A percentile compares a stretch with the other conserved stretches of the same genome.
Evolutionary conservation across 2,329 filamentous ascomycete genomes (phyloP).

Genomic region (Rasamsonia emersonii): DNA sequence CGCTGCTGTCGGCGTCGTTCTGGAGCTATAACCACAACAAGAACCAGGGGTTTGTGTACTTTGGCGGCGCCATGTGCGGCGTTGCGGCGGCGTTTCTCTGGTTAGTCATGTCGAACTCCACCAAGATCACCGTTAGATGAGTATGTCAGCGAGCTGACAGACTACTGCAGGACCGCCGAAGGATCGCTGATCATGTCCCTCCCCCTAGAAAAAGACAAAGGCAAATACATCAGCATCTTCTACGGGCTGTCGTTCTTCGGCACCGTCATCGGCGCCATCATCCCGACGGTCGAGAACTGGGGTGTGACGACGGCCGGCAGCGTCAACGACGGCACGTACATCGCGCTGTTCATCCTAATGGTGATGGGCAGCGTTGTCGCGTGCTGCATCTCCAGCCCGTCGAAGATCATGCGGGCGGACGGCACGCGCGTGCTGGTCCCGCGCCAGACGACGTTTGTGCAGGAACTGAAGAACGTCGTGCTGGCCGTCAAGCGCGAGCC

Average conservation of each 20-base stretch:
- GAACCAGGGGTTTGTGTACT: conserved; percentile 60
- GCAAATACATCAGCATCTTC: conserved; percentile 72
- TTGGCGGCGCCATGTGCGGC: conserved; percentile 67
- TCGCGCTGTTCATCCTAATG: conserved; percentile 65
- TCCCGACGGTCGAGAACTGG: conserved; percentile 18
- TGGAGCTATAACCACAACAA: conserved; percentile 60
- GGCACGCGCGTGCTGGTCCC: conserved; percentile 43
- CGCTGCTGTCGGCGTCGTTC: conserved; percentile 63
- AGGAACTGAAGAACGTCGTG: conserved; percentile 13
- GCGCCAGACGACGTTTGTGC: conserved; percentile 15
- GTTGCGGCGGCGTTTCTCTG: conserved; percentile 72
- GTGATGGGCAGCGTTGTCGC: conserved; percentile 55
- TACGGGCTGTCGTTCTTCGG: conserved; percentile 84
- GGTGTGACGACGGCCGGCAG: conserved; percentile 14
- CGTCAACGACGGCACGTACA: conserved; percentile 56
- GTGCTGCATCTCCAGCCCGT: conserved; percentile 56
- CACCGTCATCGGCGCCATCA: conserved; percentile 61
- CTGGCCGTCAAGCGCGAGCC: conserved; percentile 11
- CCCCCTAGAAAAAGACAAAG: conserved; percentile 66
- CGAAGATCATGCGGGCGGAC: conserved; percentile 58
- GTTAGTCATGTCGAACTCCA: conserved; percentile 24
- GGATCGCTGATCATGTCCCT: conserved; percentile 82
- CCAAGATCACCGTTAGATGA: background rate
- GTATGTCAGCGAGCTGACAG: background rate
- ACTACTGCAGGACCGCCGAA: conserved; percentile 50